Evolutionary conservation across 73 alveolate genomes (phyloP), one percentile per base, ranked within the genome.

Genomic region (Symbiodinium natans): DNA sequence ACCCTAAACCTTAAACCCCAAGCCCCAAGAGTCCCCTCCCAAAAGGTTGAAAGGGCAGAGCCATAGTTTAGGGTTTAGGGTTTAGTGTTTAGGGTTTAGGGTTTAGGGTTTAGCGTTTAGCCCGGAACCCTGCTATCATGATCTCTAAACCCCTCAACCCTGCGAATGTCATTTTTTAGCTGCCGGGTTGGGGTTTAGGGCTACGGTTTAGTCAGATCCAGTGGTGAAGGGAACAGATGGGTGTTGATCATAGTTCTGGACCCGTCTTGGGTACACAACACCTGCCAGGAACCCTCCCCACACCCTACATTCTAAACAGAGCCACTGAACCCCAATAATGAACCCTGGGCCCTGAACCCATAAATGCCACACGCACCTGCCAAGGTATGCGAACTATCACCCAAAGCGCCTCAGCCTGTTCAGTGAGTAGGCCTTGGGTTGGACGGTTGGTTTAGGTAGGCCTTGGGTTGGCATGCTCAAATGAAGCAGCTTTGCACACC

Each of bases 331-430:
- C 40, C 80, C 36, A 27, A 15, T 17, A 56, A 21, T 56, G 7
- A 7, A 6, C 6, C 36, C 33, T 9, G 40, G 13, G 80, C 13
- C 2, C 1, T 1, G 80, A 63, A 15, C 36, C 36, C 80, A 23
- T 8, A 29, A 52, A 13, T 52, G n/a, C 31, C 3, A 52, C 2
- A 0, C 17, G 71, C 71, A 8, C 68, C 27, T 15, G 63, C 63
- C 68, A 29, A 63, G 80, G 80, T 63, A 63, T n/a, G 80, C 80
- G 80, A 63, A 63, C 80, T 63, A 63, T 29, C 80, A 63, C 33
- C 80, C 80, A 36, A 63, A 52, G 71, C 31, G 31, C n/a, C 71
- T 52, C 23, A 36, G 80, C 3, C 80, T 3, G 9, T 63, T 6
- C 9, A 2, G 33, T 29, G 36, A 13, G 19, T 29, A 36, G 39